Evolutionary conservation across 257 asterid genomes (phyloP).

Genomic region (Plantago ovata): DNA sequence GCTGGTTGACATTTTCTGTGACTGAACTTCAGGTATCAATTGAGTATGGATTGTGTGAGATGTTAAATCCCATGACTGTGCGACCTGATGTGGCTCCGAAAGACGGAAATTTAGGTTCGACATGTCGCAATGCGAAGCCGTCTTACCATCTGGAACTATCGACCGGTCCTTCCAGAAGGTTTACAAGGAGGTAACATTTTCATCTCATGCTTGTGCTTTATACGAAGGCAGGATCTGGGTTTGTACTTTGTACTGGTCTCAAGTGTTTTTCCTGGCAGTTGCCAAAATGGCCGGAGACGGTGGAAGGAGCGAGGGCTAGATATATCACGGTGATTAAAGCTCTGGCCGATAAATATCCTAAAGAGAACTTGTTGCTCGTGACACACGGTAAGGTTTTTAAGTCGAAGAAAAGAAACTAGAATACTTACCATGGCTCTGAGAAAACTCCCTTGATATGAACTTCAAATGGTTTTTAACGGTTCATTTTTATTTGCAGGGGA

Average conservation of each 20-base stretch:
- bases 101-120: slow-evolving; percentile 66
- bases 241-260: background rate
- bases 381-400: slow-evolving; percentile 62
- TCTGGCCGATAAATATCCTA: slow-evolving; percentile 78
- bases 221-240: background rate
- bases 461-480: background rate
- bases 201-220: background rate
- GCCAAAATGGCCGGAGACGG: slow-evolving; percentile 74
- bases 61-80: slow-evolving; percentile 65
- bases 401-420: slow-evolving; percentile 4
- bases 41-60: slow-evolving; percentile 81
- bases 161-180: slow-evolving; percentile 42
- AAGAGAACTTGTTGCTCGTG: slow-evolving; percentile 77
- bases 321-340: slow-evolving; percentile 52
- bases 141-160: slow-evolving; percentile 66
- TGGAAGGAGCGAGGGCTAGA: slow-evolving; percentile 52
- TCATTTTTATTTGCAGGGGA: slow-evolving; percentile 47
- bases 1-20: background rate
- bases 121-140: slow-evolving; percentile 56
- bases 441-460: too few relatives aligned
- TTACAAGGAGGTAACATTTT: slow-evolving; percentile 50
- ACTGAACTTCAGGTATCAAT: slow-evolving; percentile 56
- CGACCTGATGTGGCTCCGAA: slow-evolving; percentile 66
- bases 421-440: too few relatives aligned
- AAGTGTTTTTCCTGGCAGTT: slow-evolving; percentile 13